A percentile compares a stretch with the other conserved stretches of the same genome.
Conservation (phyloP, 2,329 filamentous ascomycete genomes). For the Penicillium sp. region DNA sequence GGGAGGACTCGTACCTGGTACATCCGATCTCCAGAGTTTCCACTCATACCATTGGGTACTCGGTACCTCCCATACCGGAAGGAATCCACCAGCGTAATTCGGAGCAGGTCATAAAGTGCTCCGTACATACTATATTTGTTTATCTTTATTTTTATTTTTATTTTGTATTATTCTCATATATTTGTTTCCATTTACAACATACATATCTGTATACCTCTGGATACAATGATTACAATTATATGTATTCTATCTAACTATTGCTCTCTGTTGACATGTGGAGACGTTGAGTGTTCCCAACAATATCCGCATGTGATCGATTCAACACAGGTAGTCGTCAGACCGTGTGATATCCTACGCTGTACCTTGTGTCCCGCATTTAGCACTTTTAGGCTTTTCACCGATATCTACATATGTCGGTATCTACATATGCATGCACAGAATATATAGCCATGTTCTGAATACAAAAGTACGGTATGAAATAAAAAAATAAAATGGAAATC, state of each 20-base stretch:
- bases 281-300: constrained; percentile 29
- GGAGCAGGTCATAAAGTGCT: background rate
- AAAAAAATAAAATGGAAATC: background rate
- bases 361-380: background rate
- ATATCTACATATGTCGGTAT: background rate
- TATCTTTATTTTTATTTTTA: background rate
- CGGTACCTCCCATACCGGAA: constrained; percentile 25
- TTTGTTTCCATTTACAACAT: background rate
- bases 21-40: constrained; percentile 10
- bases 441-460: background rate
- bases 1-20: constrained; percentile 8
- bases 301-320: constrained; percentile 26
- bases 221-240: background rate
- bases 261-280: constrained; percentile 4
- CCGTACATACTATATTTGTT: too few relatives aligned
- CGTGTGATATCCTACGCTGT: constrained; percentile 11
- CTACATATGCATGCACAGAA: background rate
- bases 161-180: background rate
- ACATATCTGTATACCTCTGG: too few relatives aligned
- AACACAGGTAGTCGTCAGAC: constrained; percentile 26
- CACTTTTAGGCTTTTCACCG: background rate
- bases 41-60: constrained; percentile 26
- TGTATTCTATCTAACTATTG: too few relatives aligned
- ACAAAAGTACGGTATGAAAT: background rate
- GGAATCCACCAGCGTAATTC: constrained; percentile 4